Conservation (phyloP, 257 asterid species). For the Solanum pinnatisectum region DNA sequence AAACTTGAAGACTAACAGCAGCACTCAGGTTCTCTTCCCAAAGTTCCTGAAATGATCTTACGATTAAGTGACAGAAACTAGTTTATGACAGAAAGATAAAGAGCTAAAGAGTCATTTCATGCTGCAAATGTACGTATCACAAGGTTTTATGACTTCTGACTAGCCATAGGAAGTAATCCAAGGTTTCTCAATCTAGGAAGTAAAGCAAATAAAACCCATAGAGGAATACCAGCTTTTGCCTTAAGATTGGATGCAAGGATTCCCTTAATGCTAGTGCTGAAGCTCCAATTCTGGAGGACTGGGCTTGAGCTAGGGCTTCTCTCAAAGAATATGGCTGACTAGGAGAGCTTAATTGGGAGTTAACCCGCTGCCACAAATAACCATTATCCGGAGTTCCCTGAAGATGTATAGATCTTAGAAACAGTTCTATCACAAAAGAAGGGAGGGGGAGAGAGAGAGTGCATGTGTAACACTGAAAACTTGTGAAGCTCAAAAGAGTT, state of each 20-base stretch:
- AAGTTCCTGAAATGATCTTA: constrained; percentile 60
- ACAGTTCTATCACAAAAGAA: background rate
- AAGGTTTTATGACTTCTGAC: background rate
- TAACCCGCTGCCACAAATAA: constrained; percentile 93
- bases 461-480: background rate
- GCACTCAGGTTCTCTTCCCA: constrained; percentile 99
- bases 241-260: constrained; percentile 88
- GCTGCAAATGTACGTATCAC: background rate
- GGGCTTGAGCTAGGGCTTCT: constrained; percentile 99
- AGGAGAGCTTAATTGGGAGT: constrained; percentile 94
- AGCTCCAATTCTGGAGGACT: constrained; percentile 94
- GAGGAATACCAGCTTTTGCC: constrained; percentile 82
- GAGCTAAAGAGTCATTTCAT: background rate
- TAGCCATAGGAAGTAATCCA: background rate
- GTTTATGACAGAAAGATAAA: background rate
- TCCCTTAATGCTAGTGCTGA: constrained; percentile 91
- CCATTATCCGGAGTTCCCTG: constrained; percentile 99
- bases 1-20: constrained; percentile 88
- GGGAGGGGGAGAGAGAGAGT: background rate
- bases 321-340: constrained; percentile 97
- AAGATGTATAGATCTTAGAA: constrained; percentile 48
- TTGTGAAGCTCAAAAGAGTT: background rate
- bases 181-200: background rate
- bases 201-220: background rate
- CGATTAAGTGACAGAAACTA: background rate